Percentiles rank a stretch among this genome's conserved stretches.
Conservation (phyloP, 208 protist species). For the Leishmania tropica region DNA sequence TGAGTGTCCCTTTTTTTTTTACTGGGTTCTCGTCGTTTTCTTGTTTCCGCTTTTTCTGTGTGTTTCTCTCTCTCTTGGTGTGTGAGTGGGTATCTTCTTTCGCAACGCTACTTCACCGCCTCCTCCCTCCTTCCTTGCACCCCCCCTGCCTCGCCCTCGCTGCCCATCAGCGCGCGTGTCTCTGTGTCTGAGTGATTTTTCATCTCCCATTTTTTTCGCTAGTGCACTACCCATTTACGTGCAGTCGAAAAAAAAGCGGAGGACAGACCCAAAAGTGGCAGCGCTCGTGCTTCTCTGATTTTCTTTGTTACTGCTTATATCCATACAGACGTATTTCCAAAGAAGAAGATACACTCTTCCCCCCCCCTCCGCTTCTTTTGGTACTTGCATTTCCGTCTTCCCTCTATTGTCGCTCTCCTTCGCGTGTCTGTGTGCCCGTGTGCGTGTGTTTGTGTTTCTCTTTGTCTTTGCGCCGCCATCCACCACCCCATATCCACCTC, state of each 20-base stretch:
- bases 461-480: neutral
- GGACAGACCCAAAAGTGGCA: neutral
- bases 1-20: neutral
- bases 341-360: neutral
- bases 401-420: neutral
- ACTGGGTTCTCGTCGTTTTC: neutral
- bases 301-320: neutral
- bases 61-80: neutral
- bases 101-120: neutral
- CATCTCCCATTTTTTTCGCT: slow-evolving; percentile 15
- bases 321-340: neutral
- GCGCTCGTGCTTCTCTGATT: neutral
- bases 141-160: neutral
- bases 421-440: neutral
- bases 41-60: neutral
- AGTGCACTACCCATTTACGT: slow-evolving; percentile 1
- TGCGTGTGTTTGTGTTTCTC: neutral
- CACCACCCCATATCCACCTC: neutral
- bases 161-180: neutral
- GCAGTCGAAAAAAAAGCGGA: slow-evolving; percentile 2
- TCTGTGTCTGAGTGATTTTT: slow-evolving; percentile 2
- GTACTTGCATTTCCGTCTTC: neutral
- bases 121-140: neutral
- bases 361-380: neutral
- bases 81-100: neutral